Percentiles rank a stretch among this genome's conserved stretches.
Evolutionary conservation across 108 stramenopile genomes (phyloP).

Genomic region (Fistulifera pelliculosa): DNA sequence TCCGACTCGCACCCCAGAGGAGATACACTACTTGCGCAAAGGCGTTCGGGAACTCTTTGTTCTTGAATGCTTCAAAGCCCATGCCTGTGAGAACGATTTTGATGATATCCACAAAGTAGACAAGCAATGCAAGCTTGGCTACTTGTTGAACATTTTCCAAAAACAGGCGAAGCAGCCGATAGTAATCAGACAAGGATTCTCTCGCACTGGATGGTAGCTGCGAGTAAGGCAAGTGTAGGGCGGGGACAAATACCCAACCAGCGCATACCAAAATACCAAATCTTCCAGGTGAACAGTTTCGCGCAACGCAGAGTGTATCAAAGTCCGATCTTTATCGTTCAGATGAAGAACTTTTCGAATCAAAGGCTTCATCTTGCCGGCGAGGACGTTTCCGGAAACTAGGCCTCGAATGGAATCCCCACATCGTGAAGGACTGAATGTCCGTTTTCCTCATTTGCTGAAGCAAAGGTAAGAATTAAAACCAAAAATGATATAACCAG

Average conservation of each 20-base stretch:
- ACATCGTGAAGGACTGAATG: no score
- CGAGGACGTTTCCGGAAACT: background rate
- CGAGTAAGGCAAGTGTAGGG: background rate
- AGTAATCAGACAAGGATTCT: background rate
- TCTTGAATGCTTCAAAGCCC: conserved; percentile 18
- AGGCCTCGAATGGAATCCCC: no score
- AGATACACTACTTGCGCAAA: conserved; percentile 43
- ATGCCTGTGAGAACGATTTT: conserved; percentile 17
- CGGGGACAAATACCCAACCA: background rate
- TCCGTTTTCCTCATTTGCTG: no score
- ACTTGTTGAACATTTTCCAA: conserved; percentile 11
- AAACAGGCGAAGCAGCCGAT: background rate
- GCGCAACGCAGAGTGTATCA: background rate
- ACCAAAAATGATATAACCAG: no score
- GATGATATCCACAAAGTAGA: conserved; percentile 32
- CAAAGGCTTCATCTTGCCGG: background rate
- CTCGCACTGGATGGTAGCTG: background rate
- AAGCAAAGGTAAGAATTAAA: no score
- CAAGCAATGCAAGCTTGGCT: conserved; percentile 22
- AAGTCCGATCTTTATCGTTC: background rate
- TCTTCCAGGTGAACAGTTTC: background rate
- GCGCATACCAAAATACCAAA: background rate
- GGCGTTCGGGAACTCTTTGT: conserved; percentile 1
- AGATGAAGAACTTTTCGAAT: background rate
- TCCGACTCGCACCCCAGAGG: conserved; percentile 31